Evolutionary conservation across 352 stramenopile species (phyloP).

Genomic region (Phytophthora boehmeriae): DNA sequence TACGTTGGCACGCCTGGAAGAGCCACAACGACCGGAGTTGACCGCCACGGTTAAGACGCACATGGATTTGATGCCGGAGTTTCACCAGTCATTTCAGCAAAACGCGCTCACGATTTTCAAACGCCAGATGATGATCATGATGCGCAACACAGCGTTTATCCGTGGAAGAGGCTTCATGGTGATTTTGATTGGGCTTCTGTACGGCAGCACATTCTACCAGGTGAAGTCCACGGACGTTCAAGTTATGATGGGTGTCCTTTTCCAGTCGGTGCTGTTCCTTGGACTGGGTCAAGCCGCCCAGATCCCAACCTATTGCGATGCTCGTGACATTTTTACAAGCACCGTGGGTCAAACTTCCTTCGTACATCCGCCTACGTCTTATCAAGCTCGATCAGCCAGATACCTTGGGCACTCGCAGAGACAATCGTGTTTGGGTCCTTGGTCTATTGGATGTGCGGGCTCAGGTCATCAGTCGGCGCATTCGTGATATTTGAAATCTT

Average conservation of each 20-base stretch:
- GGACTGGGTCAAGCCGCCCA: slow-evolving; percentile 68
- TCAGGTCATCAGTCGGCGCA: slow-evolving; percentile 15
- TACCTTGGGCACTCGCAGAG: slow-evolving; percentile 50
- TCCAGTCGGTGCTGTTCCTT: slow-evolving; percentile 76
- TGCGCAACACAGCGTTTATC: slow-evolving; percentile 45
- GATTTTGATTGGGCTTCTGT: slow-evolving; percentile 46
- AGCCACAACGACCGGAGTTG: slow-evolving; percentile 87
- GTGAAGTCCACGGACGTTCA: slow-evolving; percentile 32
- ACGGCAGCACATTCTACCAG: slow-evolving; percentile 44
- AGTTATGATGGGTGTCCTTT: slow-evolving; percentile 73
- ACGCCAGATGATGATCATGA: slow-evolving; percentile 61
- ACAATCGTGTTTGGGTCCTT: slow-evolving; percentile 71
- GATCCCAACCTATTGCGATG: slow-evolving; percentile 71
- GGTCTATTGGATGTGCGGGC: slow-evolving; percentile 79
- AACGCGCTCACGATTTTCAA: slow-evolving; percentile 24
- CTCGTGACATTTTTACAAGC: slow-evolving; percentile 77
- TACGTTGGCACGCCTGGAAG: slow-evolving; percentile 77
- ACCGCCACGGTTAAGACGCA: slow-evolving; percentile 72
- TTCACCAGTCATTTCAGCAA: slow-evolving; percentile 26
- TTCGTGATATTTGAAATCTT: slow-evolving; percentile 52
- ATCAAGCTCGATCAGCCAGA: slow-evolving; percentile 34
- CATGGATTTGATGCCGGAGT: slow-evolving; percentile 62
- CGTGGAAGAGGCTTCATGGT: slow-evolving; percentile 38
- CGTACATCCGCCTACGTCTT: slow-evolving; percentile 69
- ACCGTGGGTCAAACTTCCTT: slow-evolving; percentile 75